phyloP scores from a whole-genome alignment of 1,139 yeast genomes.

The Candida albicans region DNA sequence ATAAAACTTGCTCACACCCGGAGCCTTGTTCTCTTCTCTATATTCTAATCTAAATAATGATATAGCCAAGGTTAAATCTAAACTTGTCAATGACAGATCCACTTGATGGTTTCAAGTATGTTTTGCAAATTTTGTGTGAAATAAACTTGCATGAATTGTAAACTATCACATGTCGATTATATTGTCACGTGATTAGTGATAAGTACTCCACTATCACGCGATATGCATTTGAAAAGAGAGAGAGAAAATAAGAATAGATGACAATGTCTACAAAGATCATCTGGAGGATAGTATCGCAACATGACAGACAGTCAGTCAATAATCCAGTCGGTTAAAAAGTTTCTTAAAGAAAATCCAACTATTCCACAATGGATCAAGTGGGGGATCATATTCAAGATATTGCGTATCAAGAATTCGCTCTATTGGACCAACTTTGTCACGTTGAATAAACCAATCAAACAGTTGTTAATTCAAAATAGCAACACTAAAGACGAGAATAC shows the following conservation, averaged over 20 bases:
- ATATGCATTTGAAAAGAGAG: not conserved
- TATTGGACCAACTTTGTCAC: constrained; percentile 35
- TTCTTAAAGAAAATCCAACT: not conserved
- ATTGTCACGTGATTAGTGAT: too few relatives aligned
- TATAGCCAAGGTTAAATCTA: too few relatives aligned
- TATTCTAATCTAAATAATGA: too few relatives aligned
- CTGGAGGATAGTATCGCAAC: too few relatives aligned
- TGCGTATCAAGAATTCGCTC: constrained; percentile 28
- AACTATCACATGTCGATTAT: too few relatives aligned
- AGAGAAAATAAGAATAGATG: not conserved
- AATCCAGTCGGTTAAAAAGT: not conserved
- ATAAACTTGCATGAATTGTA: too few relatives aligned
- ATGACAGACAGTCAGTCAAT: not conserved
- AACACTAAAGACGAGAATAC: constrained; percentile 3
- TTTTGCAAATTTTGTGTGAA: too few relatives aligned
- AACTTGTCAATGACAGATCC: too few relatives aligned
- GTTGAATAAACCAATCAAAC: constrained; percentile 33
- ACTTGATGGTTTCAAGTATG: too few relatives aligned
- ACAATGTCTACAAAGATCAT: not conserved
- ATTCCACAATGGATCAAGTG: constrained; percentile 31
- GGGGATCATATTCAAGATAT: constrained; percentile 25
- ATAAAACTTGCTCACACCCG: too few relatives aligned
- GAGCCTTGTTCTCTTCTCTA: too few relatives aligned
- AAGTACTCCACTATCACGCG: too few relatives aligned
- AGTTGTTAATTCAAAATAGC: constrained; percentile 4